phyloP scores from a whole-genome alignment of 179 eudicot genomes.

The Nepenthes alata region DNA sequence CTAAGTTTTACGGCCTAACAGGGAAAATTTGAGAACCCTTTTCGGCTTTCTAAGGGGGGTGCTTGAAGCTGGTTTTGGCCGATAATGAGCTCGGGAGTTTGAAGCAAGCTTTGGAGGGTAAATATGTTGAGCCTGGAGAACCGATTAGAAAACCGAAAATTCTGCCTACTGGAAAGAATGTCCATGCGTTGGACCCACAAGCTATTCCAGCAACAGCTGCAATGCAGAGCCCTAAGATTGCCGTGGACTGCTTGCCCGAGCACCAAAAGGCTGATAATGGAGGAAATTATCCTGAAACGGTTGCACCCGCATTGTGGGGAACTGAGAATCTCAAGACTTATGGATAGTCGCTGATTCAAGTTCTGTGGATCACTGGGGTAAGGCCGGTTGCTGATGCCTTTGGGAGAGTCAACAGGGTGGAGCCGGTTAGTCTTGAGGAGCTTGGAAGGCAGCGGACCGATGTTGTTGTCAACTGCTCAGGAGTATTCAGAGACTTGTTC shows the following conservation, averaged over 20 bases:
- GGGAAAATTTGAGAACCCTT: slow-evolving; percentile 65
- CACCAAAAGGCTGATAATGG: slow-evolving; percentile 94
- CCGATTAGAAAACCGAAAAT: slow-evolving; percentile 97
- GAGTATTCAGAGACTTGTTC: slow-evolving; percentile 95
- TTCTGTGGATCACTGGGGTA: slow-evolving; percentile 96
- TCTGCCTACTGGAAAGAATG: slow-evolving; percentile 89
- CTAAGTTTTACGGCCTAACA: slow-evolving; percentile 70
- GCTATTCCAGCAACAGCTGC: slow-evolving; percentile 94
- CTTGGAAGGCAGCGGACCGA: slow-evolving; percentile 96
- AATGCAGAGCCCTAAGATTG: slow-evolving; percentile 83
- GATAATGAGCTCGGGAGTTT: slow-evolving; percentile 86
- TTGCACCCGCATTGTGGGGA: slow-evolving; percentile 97
- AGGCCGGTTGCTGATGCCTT: slow-evolving; percentile 75
- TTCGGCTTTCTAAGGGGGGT: slow-evolving; percentile 65
- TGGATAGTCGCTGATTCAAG: slow-evolving; percentile 96
- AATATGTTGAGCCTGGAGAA: slow-evolving; percentile 93
- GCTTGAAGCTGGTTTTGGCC: slow-evolving; percentile 79
- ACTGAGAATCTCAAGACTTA: slow-evolving; percentile 97
- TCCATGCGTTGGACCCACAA: slow-evolving; percentile 96
- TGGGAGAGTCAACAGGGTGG: slow-evolving; percentile 84
- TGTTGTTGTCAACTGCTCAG: slow-evolving; percentile 96
- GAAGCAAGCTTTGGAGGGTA: slow-evolving; percentile 93
- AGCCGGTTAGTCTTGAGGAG: slow-evolving; percentile 80
- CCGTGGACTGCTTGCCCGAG: slow-evolving; percentile 82
- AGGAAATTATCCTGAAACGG: slow-evolving; percentile 87